These are phyloP conservation scores for Neopestalotiopsis rosae DNA, from an alignment of 2,329 filamentous ascomycete species.

Conservation along the genomic window DNA sequence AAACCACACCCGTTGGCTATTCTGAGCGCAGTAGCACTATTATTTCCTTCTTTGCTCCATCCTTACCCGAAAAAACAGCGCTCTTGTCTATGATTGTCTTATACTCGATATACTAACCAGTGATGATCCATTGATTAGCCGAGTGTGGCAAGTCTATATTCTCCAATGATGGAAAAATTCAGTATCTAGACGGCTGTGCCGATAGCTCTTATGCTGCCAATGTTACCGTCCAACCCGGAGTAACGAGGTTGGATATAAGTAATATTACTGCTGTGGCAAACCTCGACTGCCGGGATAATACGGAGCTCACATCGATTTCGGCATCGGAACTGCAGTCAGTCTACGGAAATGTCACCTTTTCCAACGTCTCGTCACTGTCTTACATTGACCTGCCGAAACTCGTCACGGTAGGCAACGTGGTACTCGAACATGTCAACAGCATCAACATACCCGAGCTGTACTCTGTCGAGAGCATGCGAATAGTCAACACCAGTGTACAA, in stretches of 20 bases:
- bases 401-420: neutral
- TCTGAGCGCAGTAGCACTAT: neutral
- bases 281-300: neutral
- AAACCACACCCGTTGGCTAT: neutral
- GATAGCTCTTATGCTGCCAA: neutral
- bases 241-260: neutral
- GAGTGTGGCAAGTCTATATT: conserved; percentile 3
- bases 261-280: neutral
- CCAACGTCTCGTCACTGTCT: neutral
- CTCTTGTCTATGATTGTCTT: no score
- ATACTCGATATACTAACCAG: neutral
- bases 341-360: neutral
- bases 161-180: neutral
- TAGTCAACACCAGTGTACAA: neutral
- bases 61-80: neutral
- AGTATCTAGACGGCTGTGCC: neutral
- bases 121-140: neutral
- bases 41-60: neutral
- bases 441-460: conserved; percentile 8
- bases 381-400: neutral
- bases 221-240: neutral
- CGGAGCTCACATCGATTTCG: neutral
- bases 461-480: neutral
- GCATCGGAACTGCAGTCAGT: neutral
- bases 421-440: conserved; percentile 5